Evolutionary conservation across 192 early-diverging fungal species (phyloP), one percentile per base, ranked within the genome.

Genomic region (Backusella circina): DNA sequence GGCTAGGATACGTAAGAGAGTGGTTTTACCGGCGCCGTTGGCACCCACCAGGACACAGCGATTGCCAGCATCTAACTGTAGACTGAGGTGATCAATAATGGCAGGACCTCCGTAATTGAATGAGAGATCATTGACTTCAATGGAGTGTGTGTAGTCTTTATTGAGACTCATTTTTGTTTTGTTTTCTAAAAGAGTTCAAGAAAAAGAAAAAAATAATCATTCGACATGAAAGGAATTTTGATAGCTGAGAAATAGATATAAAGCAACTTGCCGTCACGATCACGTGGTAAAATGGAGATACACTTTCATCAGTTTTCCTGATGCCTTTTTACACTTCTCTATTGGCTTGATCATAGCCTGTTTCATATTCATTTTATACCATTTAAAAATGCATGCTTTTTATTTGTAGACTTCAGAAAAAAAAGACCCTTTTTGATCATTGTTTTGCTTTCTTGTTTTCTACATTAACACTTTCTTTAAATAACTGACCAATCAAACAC

Each of bases 31-130:
- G 6, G 82, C 78, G 32, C 90, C 93, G 84, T 93, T 93, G 18
- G 92, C 90, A 67, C 93, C 93, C 51, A 93, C 85, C n/a, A 94
- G 80, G 26, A 94, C 82, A 71, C 88, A 91, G 0, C 91, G 81
- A 26, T 85, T 79, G 13, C 91, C 93, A n/a, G 79, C 70, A 18
- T 79, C 76, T 1, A 94, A 65, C 18, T 64, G 3, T 35, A 94
- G 72, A 9, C 67, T 81, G 12, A 94, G 61, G 71, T 92, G 72
- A 18, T 85, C 74, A 15, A 94, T 74, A 76, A 92, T 89, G 2
- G 64, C 30, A 6, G 83, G 83, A 9, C 86, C 91, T 32, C 91
- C 89, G 71, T 84, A 92, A 31, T 72, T 80, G 71, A 90, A 94
- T 61, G 69, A 82, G 23, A 94, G 84, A 44, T 87, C 41, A 10